These are phyloP conservation scores for Sanghuangporus weigelae DNA, from an alignment of 1,284 basidiomycete species.

Conservation along the genomic window DNA sequence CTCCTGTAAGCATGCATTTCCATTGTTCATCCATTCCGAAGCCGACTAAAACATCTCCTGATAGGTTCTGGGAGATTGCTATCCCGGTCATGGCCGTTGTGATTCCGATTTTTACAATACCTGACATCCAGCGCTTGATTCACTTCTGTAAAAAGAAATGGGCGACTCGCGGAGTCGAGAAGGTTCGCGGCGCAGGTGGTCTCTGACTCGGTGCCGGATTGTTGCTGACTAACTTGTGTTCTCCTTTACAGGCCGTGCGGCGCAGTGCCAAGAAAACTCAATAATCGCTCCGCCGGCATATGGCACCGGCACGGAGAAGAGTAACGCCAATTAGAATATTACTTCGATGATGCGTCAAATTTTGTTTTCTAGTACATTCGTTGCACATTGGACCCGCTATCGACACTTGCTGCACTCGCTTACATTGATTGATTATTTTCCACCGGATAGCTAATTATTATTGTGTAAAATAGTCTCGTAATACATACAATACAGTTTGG, in stretches of 20 bases:
- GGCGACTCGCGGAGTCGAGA: slow-evolving; percentile 24
- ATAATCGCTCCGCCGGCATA: neutral
- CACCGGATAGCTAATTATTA: neutral
- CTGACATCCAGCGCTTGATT: slow-evolving; percentile 42
- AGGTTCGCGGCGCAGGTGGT: slow-evolving; percentile 20
- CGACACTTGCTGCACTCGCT: neutral
- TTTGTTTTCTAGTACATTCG: neutral
- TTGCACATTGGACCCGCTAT: neutral
- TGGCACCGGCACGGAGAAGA: no score
- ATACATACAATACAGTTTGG: neutral
- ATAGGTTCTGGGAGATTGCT: slow-evolving; percentile 65
- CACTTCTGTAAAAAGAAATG: slow-evolving; percentile 42
- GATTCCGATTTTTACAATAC: slow-evolving; percentile 47
- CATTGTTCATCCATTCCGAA: neutral
- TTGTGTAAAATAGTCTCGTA: neutral
- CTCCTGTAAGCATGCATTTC: slow-evolving; percentile 37
- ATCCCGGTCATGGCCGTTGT: slow-evolving; percentile 55
- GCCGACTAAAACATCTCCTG: neutral
- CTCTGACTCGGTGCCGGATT: neutral
- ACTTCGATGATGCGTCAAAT: no score
- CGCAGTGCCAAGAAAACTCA: slow-evolving; percentile 1
- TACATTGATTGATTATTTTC: neutral
- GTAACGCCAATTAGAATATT: no score
- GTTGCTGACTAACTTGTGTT: neutral
- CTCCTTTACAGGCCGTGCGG: neutral